phyloP scores from a whole-genome alignment of 1,284 basidiomycete genomes.

The Neonothopanus nambi region DNA sequence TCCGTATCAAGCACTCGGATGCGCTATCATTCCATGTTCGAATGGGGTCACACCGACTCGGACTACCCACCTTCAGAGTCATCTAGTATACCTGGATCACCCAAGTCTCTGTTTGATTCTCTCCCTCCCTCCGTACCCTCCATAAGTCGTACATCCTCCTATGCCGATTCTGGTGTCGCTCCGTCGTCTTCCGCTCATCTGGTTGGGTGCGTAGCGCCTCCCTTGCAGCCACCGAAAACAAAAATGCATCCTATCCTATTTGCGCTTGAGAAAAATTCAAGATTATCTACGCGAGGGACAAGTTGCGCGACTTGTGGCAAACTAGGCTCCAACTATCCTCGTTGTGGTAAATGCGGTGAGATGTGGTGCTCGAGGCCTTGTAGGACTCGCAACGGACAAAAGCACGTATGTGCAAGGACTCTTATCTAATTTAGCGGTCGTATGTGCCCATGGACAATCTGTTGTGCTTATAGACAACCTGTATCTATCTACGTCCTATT shows the following conservation, averaged over 20 bases:
- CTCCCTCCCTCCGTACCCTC: conserved; percentile 29
- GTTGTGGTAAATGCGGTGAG: conserved; percentile 61
- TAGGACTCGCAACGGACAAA: conserved; percentile 50
- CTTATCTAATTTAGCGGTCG: background rate
- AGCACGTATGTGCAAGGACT: conserved; percentile 42
- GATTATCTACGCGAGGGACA: conserved; percentile 41
- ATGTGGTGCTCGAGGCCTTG: conserved; percentile 73
- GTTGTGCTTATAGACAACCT: background rate
- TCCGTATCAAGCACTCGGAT: background rate
- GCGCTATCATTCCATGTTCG: conserved; percentile 14
- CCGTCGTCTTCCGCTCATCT: conserved; percentile 24
- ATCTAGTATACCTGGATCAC: conserved; percentile 10
- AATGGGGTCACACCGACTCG: conserved; percentile 31
- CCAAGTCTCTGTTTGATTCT: conserved; percentile 1
- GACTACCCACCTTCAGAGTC: conserved; percentile 12
- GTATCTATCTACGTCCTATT: no score
- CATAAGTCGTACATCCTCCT: conserved; percentile 36
- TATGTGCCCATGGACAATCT: background rate
- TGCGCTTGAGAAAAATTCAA: conserved; percentile 55
- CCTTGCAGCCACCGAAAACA: conserved; percentile 24
- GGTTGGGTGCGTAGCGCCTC: conserved; percentile 27
- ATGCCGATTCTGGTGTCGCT: conserved; percentile 21
- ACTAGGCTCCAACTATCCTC: conserved; percentile 60
- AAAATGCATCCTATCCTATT: conserved; percentile 52
- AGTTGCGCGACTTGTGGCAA: conserved; percentile 59